These are phyloP conservation scores for Cadophora sp. DNA, from an alignment of 2,329 filamentous ascomycete species.

Conservation along the genomic window DNA sequence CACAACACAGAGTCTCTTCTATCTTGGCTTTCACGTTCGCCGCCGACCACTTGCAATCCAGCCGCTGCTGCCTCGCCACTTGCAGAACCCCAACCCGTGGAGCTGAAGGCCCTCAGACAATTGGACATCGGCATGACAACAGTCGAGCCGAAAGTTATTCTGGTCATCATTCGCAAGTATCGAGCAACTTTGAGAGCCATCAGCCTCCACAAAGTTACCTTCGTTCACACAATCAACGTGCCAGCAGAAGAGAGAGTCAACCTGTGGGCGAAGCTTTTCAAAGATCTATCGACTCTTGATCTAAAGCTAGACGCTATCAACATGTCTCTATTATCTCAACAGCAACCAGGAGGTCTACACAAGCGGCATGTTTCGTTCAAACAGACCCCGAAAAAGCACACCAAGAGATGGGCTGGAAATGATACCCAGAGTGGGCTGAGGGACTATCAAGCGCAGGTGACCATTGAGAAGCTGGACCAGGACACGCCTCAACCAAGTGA, in stretches of 20 bases:
- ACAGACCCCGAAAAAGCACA: neutral
- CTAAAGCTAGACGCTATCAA: slow-evolving; percentile 29
- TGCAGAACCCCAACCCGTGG: slow-evolving; percentile 39
- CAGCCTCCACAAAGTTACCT: slow-evolving; percentile 53
- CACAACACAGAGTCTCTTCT: slow-evolving; percentile 15
- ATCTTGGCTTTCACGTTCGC: slow-evolving; percentile 24
- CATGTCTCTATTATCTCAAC: slow-evolving; percentile 24
- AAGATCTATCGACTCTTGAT: slow-evolving; percentile 42
- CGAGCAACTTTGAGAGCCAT: slow-evolving; percentile 52
- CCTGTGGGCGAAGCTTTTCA: slow-evolving; percentile 52
- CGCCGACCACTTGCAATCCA: neutral
- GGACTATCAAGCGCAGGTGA: slow-evolving; percentile 22
- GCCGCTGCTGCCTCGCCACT: neutral
- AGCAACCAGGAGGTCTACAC: neutral
- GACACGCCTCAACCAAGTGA: slow-evolving; percentile 13
- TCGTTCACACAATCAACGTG: slow-evolving; percentile 35
- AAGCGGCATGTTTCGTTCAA: slow-evolving; percentile 21
- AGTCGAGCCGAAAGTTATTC: slow-evolving; percentile 43
- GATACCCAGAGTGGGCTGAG: slow-evolving; percentile 33
- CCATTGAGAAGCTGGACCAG: neutral
- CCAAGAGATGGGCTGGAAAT: slow-evolving; percentile 30
- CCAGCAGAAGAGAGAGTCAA: slow-evolving; percentile 39
- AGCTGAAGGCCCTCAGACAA: slow-evolving; percentile 47
- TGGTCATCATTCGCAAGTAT: slow-evolving; percentile 51
- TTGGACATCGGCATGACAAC: slow-evolving; percentile 54